Evolutionary conservation across 2,329 filamentous ascomycete species (phyloP).

Genomic region (Incumbomyces delicatus): DNA sequence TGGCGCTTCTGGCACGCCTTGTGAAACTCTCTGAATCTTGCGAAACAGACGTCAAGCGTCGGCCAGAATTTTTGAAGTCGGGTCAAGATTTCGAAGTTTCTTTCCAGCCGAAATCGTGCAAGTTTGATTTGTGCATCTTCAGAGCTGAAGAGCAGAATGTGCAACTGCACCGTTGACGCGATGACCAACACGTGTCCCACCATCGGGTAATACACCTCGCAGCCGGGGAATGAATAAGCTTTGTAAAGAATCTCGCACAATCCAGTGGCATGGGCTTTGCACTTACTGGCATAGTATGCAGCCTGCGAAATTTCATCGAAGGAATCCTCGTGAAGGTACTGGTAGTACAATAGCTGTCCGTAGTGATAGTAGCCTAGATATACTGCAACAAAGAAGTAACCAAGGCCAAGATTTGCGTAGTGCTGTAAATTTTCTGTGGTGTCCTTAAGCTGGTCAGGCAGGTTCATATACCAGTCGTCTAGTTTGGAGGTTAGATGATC

Average conservation of each 20-base stretch:
- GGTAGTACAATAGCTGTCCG: slow-evolving; percentile 39
- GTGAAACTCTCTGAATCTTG: slow-evolving; percentile 34
- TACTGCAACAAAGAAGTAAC: slow-evolving; percentile 35
- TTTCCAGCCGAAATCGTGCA: slow-evolving; percentile 31
- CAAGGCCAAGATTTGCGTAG: slow-evolving; percentile 32
- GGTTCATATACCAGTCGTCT: slow-evolving; percentile 27
- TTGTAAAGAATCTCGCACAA: slow-evolving; percentile 35
- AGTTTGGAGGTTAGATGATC: slow-evolving; percentile 26
- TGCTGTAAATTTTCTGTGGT: slow-evolving; percentile 31
- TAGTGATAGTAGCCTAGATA: slow-evolving; percentile 41
- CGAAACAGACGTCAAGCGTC: slow-evolving; percentile 30
- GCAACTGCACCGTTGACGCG: slow-evolving; percentile 38
- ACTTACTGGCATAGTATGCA: slow-evolving; percentile 29
- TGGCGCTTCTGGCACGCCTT: slow-evolving; percentile 31
- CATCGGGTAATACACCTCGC: slow-evolving; percentile 36
- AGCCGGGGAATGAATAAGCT: slow-evolving; percentile 28
- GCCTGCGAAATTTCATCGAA: slow-evolving; percentile 11
- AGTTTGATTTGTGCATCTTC: slow-evolving; percentile 28
- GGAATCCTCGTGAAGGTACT: slow-evolving; percentile 31
- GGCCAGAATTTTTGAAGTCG: slow-evolving; percentile 33
- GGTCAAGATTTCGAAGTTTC: slow-evolving; percentile 38
- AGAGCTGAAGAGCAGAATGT: slow-evolving; percentile 35
- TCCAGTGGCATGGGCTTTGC: slow-evolving; percentile 31
- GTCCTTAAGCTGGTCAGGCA: slow-evolving; percentile 30
- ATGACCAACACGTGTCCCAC: slow-evolving; percentile 40